Base-by-base conservation (phyloP, 2,329 filamentous ascomycete species). In the Aspergillus ustus region DNA sequence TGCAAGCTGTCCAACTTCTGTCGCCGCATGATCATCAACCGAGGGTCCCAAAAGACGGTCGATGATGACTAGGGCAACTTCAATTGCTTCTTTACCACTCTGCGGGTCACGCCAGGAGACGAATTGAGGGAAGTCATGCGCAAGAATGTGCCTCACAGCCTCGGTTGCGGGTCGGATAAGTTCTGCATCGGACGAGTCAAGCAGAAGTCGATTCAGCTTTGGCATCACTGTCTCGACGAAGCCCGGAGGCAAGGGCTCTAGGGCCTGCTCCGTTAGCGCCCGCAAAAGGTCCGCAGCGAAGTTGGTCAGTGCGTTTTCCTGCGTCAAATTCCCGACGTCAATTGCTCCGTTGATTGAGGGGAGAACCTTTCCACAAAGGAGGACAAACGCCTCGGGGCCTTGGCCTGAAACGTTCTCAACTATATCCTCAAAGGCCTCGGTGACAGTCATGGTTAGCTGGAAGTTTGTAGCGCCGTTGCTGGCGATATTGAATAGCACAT, bases 1-100 rank as follows among this genome's bases (percentile, higher is more conserved):
- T 4, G 95, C 95, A 66, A 99, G 86, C 17, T 93, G 92, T 68
- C 95, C 95, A 48, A 99, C 93, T 79, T 99, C 94, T n/a, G 93
- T 92, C 5, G 94, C 95, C 19, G 93, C 91, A 70, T 94, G 92
- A 71, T 99, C 95, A 70, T 96, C 91, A n/a, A 98, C 89, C 1
- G 85, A 80, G 1, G 91, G 90, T 3, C 91, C 89, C 31, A 99
- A 85, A 4, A 99, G 85, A 52, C 94, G 91, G 75, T 97, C 95
- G 65, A 99, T 92, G 69, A 99, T 95, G 66, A 92, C 87, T 52
- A 99, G 85, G 61, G 92, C 92, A 31, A 96, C 89, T 76, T 98
- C 93, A 11, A 97, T 84, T 17, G 94, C 94, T 43, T 88, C 91
- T 70, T 92, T 92, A 45, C 91, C 91, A 49, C 84, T 87, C 66